These are phyloP conservation scores for Arthrocladium fulminans DNA, from an alignment of 2,329 filamentous ascomycete species.

Conservation along the genomic window DNA sequence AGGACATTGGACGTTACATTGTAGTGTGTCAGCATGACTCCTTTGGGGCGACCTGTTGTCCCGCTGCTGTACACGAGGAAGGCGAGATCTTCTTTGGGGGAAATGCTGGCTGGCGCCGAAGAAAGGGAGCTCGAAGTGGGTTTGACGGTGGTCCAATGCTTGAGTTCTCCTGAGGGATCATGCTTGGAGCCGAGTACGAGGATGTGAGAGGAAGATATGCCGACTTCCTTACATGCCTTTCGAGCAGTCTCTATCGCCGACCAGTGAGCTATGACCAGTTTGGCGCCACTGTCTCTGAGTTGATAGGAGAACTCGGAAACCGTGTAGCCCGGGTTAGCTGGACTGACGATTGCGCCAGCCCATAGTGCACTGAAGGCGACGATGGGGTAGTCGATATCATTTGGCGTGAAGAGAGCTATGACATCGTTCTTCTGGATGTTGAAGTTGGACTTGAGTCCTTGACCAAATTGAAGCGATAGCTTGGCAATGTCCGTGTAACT, in stretches of 20 bases:
- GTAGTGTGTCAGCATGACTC: slow-evolving; percentile 73
- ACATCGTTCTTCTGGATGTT: slow-evolving; percentile 78
- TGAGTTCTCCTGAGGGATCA: slow-evolving; percentile 50
- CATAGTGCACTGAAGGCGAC: slow-evolving; percentile 71
- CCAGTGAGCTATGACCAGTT: slow-evolving; percentile 64
- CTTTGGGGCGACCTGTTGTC: slow-evolving; percentile 85
- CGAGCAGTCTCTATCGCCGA: slow-evolving; percentile 55
- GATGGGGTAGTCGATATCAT: slow-evolving; percentile 72
- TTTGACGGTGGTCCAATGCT: slow-evolving; percentile 64
- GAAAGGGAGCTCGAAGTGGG: slow-evolving; percentile 45
- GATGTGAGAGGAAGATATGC: slow-evolving; percentile 62
- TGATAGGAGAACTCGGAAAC: slow-evolving; percentile 76
- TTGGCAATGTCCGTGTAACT: slow-evolving; percentile 60
- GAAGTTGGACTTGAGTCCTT: slow-evolving; percentile 64
- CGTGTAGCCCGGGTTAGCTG: slow-evolving; percentile 82
- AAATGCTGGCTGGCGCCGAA: slow-evolving; percentile 48
- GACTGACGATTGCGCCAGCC: slow-evolving; percentile 74
- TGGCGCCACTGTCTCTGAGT: slow-evolving; percentile 67
- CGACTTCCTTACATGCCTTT: slow-evolving; percentile 60
- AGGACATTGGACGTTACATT: slow-evolving; percentile 71
- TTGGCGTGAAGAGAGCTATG: slow-evolving; percentile 72
- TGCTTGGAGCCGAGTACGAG: slow-evolving; percentile 64
- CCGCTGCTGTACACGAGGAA: slow-evolving; percentile 85
- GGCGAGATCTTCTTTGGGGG: slow-evolving; percentile 63
- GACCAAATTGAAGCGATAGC: slow-evolving; percentile 65